phyloP scores from a whole-genome alignment of 2,329 filamentous ascomycete species.

The Cercospora sp. region DNA sequence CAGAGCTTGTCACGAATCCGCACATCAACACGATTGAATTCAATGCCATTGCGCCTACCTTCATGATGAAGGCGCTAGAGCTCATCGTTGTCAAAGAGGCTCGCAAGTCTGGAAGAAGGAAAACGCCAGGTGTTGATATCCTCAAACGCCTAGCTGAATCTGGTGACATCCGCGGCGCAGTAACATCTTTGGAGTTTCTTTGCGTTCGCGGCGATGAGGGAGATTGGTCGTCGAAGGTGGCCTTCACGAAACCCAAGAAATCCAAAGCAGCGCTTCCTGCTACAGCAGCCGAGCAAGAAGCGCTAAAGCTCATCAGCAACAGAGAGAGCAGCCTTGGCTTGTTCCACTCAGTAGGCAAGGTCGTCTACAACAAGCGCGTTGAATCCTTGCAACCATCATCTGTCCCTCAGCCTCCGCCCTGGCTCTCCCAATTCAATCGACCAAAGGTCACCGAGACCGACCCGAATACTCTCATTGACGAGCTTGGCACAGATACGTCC shows the following conservation, averaged over 20 bases:
- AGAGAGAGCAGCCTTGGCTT: constrained; percentile 88
- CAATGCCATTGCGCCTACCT: constrained; percentile 84
- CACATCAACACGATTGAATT: constrained; percentile 82
- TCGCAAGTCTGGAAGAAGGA: constrained; percentile 69
- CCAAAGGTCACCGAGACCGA: constrained; percentile 48
- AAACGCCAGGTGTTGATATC: constrained; percentile 74
- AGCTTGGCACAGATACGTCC: constrained; percentile 86
- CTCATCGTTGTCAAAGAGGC: constrained; percentile 83
- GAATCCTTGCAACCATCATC: constrained; percentile 47
- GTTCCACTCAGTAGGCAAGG: constrained; percentile 93
- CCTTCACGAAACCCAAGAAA: constrained; percentile 68
- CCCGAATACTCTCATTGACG: constrained; percentile 76
- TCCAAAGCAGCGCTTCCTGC: constrained; percentile 59
- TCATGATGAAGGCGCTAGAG: constrained; percentile 81
- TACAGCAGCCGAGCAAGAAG: constrained; percentile 77
- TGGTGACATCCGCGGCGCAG: constrained; percentile 89
- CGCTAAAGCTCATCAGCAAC: constrained; percentile 76
- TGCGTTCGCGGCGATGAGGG: constrained; percentile 78
- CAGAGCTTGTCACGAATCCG: constrained; percentile 80
- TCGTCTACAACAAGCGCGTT: constrained; percentile 92
- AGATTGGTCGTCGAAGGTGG: constrained; percentile 72
- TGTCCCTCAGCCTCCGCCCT: constrained; percentile 48
- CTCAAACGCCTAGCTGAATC: constrained; percentile 79
- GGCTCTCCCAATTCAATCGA: constrained; percentile 48
- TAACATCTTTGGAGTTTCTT: constrained; percentile 88